Evolutionary conservation across 75 land plant genomes (phyloP).

Genomic region (Selaginella moellendorffii): DNA sequence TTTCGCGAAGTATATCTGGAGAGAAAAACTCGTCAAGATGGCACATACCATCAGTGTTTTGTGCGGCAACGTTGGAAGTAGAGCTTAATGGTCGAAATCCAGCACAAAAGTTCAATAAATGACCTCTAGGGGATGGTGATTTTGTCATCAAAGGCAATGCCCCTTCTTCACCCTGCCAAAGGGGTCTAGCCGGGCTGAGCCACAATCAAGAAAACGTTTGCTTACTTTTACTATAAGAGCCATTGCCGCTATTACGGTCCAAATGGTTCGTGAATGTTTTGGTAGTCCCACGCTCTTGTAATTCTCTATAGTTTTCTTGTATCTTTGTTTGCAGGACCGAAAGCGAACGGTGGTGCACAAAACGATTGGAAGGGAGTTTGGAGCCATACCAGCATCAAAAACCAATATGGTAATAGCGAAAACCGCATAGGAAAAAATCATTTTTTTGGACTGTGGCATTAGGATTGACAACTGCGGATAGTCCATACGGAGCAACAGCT

Average conservation of each 20-base stretch:
- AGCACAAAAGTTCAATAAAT: conserved; percentile 81
- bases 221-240: conserved; percentile 89
- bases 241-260: no score
- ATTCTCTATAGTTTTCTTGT: no score
- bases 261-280: no score
- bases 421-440: background rate
- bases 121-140: conserved; percentile 49
- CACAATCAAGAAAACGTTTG: no score
- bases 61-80: conserved; percentile 2
- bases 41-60: conserved; percentile 42
- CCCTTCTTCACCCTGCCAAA: conserved; percentile 90
- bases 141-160: conserved; percentile 89
- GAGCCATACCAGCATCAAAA: conserved; percentile 53
- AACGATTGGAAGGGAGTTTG: conserved; percentile 96
- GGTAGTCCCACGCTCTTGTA: no score
- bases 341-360: conserved; percentile 29
- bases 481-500: conserved; percentile 45
- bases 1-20: conserved; percentile 73
- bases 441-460: conserved; percentile 6
- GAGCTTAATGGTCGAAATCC: conserved; percentile 74
- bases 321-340: no score
- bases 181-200: background rate
- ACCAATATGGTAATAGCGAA: conserved; percentile 37
- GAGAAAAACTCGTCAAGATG: conserved; percentile 3
- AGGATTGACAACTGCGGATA: conserved; percentile 67